A percentile compares a stretch with the other conserved stretches of the same genome.
Conservation (phyloP, 2,329 filamentous ascomycete genomes). For the Aplosporella prunicola region DNA sequence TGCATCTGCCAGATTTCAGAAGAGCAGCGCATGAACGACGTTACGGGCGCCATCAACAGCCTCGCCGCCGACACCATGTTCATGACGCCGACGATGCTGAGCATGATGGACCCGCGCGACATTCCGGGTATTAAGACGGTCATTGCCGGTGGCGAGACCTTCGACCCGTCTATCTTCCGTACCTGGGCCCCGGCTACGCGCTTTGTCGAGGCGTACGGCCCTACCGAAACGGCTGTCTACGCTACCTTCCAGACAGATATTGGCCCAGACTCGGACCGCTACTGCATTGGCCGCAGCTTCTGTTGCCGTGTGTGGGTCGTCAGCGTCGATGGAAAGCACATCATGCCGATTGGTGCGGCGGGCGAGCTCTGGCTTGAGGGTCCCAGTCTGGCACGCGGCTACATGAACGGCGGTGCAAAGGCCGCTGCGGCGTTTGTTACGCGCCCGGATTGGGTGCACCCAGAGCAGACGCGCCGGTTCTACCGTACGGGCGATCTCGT, state of each 20-base stretch:
- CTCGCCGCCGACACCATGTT: neutral
- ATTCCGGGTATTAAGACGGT: slow-evolving; percentile 34
- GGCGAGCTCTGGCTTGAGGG: slow-evolving; percentile 52
- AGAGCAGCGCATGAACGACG: slow-evolving; percentile 43
- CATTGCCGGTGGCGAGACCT: slow-evolving; percentile 35
- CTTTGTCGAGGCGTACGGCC: slow-evolving; percentile 18
- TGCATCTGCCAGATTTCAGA: slow-evolving; percentile 48
- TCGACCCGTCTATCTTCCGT: slow-evolving; percentile 31
- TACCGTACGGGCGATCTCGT: slow-evolving; percentile 9
- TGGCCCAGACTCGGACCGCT: slow-evolving; percentile 23
- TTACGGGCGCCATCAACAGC: slow-evolving; percentile 22
- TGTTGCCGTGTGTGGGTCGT: slow-evolving; percentile 31
- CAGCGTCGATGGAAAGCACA: slow-evolving; percentile 29
- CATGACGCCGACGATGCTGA: slow-evolving; percentile 1
- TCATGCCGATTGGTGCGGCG: slow-evolving; percentile 25
- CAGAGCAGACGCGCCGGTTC: slow-evolving; percentile 12
- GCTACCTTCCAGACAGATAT: slow-evolving; percentile 17
- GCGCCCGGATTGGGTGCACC: slow-evolving; percentile 20
- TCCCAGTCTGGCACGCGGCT: slow-evolving; percentile 36
- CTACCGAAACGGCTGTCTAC: slow-evolving; percentile 23
- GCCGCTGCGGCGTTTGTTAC: slow-evolving; percentile 23
- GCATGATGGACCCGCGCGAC: neutral
- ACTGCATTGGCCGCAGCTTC: slow-evolving; percentile 23
- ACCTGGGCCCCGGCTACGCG: slow-evolving; percentile 26
- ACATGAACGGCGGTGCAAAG: slow-evolving; percentile 16